A percentile compares a stretch with the other conserved stretches of the same genome.
Conservation (phyloP, 2,329 filamentous ascomycete genomes). For the Aspergillus bombycis region DNA sequence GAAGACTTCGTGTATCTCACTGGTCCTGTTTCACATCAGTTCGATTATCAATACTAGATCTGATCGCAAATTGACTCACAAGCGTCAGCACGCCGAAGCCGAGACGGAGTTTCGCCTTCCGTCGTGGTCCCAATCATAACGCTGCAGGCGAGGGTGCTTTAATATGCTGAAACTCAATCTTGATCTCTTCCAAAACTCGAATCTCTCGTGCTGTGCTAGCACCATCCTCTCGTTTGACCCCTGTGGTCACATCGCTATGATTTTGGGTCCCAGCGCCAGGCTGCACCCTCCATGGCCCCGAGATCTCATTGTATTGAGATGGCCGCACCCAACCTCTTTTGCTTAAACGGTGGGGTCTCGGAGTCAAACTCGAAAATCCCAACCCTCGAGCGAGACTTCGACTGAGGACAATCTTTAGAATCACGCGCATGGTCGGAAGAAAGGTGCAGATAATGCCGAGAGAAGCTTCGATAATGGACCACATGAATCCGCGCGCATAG, state of each 20-base stretch:
- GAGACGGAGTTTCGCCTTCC: background rate
- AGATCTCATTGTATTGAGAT: background rate
- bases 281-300: background rate
- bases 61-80: background rate
- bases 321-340: background rate
- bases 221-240: background rate
- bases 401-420: background rate
- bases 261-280: background rate
- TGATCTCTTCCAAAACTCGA: slow-evolving; percentile 6
- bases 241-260: background rate
- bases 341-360: background rate
- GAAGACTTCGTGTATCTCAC: background rate
- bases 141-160: background rate
- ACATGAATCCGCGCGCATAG: slow-evolving; percentile 6
- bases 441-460: slow-evolving; percentile 4
- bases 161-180: slow-evolving; percentile 1
- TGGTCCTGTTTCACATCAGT: background rate
- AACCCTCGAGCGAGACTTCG: background rate
- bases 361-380: slow-evolving; percentile 1
- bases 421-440: slow-evolving; percentile 3
- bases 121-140: background rate
- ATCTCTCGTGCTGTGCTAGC: background rate
- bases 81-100: background rate
- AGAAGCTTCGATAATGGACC: slow-evolving; percentile 8
- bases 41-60: background rate